These are phyloP conservation scores for Torulaspora microellipsoides DNA, from an alignment of 805 yeast species.

Conservation along the genomic window DNA sequence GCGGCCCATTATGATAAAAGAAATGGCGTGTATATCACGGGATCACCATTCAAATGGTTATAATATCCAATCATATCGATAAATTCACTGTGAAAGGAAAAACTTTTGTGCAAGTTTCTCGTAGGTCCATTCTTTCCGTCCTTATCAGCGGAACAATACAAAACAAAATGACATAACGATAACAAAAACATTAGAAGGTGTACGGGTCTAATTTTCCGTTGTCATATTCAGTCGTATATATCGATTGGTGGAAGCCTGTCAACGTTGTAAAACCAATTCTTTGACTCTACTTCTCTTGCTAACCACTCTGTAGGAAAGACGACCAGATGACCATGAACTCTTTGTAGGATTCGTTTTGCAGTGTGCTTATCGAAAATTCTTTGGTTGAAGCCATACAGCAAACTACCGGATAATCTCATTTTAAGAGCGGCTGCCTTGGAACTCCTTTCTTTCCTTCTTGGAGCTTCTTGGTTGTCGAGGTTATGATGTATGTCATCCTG, in stretches of 20 bases:
- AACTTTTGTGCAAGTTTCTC: too few relatives aligned
- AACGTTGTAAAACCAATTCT: conserved; percentile 92
- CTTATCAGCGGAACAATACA: too few relatives aligned
- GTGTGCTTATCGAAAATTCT: conserved; percentile 66
- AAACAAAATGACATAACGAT: too few relatives aligned
- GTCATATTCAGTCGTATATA: conserved; percentile 59
- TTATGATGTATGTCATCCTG: conserved; percentile 9
- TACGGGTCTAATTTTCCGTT: conserved; percentile 1
- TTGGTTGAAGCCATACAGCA: conserved; percentile 35
- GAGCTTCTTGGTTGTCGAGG: conserved; percentile 1
- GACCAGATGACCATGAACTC: conserved; percentile 83
- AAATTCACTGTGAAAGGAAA: too few relatives aligned
- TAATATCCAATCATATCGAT: too few relatives aligned
- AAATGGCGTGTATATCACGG: too few relatives aligned
- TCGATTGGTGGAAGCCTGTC: conserved; percentile 95
- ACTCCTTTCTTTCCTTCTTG: conserved; percentile 5
- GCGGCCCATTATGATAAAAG: too few relatives aligned
- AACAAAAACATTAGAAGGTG: background rate
- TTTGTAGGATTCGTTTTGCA: conserved; percentile 66
- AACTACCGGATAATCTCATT: conserved; percentile 30
- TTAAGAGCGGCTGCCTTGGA: conserved; percentile 23
- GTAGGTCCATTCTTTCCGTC: too few relatives aligned
- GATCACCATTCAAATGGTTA: too few relatives aligned
- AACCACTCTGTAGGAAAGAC: conserved; percentile 94
- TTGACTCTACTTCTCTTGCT: conserved; percentile 75